A percentile compares a stretch with the other conserved stretches of the same genome.
These are phyloP conservation scores for Phaeomoniella chlamydospora DNA, from an alignment of 2,329 filamentous ascomycete species.

Conservation along the genomic window DNA sequence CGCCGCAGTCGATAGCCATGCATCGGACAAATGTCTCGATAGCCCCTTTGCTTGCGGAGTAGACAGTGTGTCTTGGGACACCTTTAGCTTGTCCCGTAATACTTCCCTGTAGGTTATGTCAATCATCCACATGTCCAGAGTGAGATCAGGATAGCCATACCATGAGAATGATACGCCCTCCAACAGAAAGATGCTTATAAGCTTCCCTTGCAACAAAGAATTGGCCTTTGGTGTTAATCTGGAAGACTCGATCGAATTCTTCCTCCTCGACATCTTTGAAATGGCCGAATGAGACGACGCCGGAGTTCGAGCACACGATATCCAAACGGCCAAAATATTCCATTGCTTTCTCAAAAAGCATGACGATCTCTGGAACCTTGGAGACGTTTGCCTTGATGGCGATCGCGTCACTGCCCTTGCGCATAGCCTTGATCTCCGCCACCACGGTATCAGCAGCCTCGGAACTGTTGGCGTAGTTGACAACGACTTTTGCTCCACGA, in stretches of 20 bases:
- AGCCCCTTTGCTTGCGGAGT: constrained; percentile 62
- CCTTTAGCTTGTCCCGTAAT: constrained; percentile 54
- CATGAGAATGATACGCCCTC: constrained; percentile 63
- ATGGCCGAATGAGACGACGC: constrained; percentile 54
- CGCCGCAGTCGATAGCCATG: constrained; percentile 56
- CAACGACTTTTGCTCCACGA: constrained; percentile 22
- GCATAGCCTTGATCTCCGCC: constrained; percentile 45
- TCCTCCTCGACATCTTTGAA: constrained; percentile 55
- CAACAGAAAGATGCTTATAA: constrained; percentile 54
- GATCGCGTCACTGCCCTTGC: constrained; percentile 45
- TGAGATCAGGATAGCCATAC: constrained; percentile 2
- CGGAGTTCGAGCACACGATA: constrained; percentile 42
- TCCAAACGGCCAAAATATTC: constrained; percentile 51
- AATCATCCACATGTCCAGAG: too few species aligned
- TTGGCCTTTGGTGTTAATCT: constrained; percentile 53
- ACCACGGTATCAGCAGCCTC: constrained; percentile 53
- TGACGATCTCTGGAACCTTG: constrained; percentile 46
- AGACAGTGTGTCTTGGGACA: constrained; percentile 57
- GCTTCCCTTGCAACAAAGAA: constrained; percentile 68
- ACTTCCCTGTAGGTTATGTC: constrained; percentile 37
- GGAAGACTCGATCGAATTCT: constrained; percentile 58
- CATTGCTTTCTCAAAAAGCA: constrained; percentile 49
- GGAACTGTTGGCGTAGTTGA: constrained; percentile 41
- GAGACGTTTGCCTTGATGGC: constrained; percentile 56
- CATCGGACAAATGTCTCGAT: constrained; percentile 64